Evolutionary conservation across 2,329 filamentous ascomycete genomes (phyloP), one percentile per base, ranked within the genome.

Genomic region (Chalaropsis thielavioides): DNA sequence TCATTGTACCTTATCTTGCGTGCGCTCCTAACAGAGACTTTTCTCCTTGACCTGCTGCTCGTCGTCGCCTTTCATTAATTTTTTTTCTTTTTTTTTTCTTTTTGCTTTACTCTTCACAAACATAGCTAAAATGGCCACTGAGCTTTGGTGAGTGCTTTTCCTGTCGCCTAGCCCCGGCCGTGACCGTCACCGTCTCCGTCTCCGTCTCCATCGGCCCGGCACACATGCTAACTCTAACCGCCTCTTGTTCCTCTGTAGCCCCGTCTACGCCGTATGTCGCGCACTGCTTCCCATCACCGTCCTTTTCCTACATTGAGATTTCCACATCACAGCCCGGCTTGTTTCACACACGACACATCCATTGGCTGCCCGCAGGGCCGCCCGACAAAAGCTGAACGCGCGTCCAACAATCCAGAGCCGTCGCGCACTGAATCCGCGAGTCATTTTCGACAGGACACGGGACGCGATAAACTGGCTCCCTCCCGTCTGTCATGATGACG

Each of bases 231-330:
- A 43, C 35, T 61, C 64, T 66, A 66, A 66, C 31, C 24, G 24
- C 7, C 7, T 38, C 31, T 27, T 44, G 6, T 11, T 51, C 13
- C 27, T 13, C 51, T 74, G 69, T 73, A 99, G 92, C 82, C 92
- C 92, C 80, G 92, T 95, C 75, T 99, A 97, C 82, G 90, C 94
- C 84, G 94, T 97, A 85, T 90, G 92, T 96, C 73, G 69, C 71
- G 69, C 69, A 62, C 69, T 68, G 68, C 68, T 69, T 70, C 40
- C 13, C 13, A 46, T n/a, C 15, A 46, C 43, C 43, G 35, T 38
- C 35, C 35, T 10, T 38, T 4, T 38, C 35, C 35, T 38, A 8
- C 35, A 38, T 38, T 38, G 35, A 10, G 7, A 38, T 8, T 1
- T 6, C 24, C 49, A n/a, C 15, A 40, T n/a, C 31, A 22, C 40